Percentiles rank a stretch among this genome's conserved stretches.
Conservation (phyloP, 2,329 filamentous ascomycete genomes). For the Aureobasidium sp. region DNA sequence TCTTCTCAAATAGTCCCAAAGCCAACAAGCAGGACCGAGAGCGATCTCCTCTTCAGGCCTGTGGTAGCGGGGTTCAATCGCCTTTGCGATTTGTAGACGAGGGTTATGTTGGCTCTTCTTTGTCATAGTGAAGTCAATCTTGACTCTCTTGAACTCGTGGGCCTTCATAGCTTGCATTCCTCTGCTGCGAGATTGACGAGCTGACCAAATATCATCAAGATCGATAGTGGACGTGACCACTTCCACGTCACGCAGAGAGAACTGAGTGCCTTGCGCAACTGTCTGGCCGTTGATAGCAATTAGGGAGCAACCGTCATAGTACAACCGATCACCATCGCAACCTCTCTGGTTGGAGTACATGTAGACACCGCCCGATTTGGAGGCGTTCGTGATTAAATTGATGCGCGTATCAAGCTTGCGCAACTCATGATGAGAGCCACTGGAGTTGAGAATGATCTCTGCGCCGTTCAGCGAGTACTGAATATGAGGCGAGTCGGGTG, state of each 20-base stretch:
- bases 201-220: slow-evolving; percentile 61
- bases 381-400: slow-evolving; percentile 60
- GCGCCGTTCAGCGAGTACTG: slow-evolving; percentile 60
- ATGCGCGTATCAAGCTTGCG: slow-evolving; percentile 58
- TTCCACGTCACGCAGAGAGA: slow-evolving; percentile 52
- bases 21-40: slow-evolving; percentile 56
- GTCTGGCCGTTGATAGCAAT: slow-evolving; percentile 57
- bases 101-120: slow-evolving; percentile 8
- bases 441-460: slow-evolving; percentile 56
- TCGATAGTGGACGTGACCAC: slow-evolving; percentile 52
- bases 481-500: slow-evolving; percentile 51
- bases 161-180: slow-evolving; percentile 50
- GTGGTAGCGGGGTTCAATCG: slow-evolving; percentile 48
- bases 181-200: slow-evolving; percentile 50
- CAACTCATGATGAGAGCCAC: slow-evolving; percentile 60
- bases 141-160: slow-evolving; percentile 41
- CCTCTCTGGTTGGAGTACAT: slow-evolving; percentile 56
- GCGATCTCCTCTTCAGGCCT: slow-evolving; percentile 62
- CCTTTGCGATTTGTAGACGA: slow-evolving; percentile 23
- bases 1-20: slow-evolving; percentile 57
- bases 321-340: slow-evolving; percentile 54
- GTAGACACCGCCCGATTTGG: slow-evolving; percentile 56
- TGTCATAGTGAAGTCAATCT: slow-evolving; percentile 41
- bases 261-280: slow-evolving; percentile 60
- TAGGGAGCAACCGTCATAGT: slow-evolving; percentile 57